Percentiles rank a stretch among this genome's conserved stretches.
These are phyloP conservation scores for Lobosporangium transversale DNA, from an alignment of 192 early-diverging fungal species.

Conservation along the genomic window DNA sequence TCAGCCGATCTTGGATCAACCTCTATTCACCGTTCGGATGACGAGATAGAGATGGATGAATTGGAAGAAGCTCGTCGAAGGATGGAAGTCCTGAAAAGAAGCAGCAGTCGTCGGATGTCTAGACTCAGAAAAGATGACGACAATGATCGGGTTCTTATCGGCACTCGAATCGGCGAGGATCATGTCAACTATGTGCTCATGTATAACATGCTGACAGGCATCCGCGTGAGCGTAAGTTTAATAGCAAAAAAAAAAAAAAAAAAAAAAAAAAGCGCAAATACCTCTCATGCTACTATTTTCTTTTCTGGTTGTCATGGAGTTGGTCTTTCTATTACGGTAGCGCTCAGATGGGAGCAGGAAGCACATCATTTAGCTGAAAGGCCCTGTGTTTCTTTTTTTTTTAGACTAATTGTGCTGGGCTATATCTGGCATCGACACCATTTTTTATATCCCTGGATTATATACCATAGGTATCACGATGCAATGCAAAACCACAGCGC, in stretches of 20 bases:
- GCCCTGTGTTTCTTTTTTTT: background rate
- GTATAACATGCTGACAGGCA: conserved; percentile 99
- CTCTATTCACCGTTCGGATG: conserved; percentile 44
- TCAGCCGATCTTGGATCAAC: conserved; percentile 53
- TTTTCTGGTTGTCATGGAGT: too few relatives aligned
- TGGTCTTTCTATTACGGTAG: too few relatives aligned
- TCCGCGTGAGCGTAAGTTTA: conserved; percentile 87
- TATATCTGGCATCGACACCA: background rate
- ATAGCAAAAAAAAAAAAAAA: too few relatives aligned
- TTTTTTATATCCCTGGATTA: background rate
- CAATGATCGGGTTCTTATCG: conserved; percentile 65
- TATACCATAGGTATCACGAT: conserved; percentile 74
- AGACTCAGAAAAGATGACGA: conserved; percentile 55
- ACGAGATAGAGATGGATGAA: conserved; percentile 60
- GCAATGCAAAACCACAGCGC: conserved; percentile 84
- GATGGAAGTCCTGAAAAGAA: conserved; percentile 50
- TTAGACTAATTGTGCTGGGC: background rate
- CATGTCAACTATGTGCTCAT: conserved; percentile 97
- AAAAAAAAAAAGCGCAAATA: background rate
- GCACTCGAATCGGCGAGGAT: conserved; percentile 91
- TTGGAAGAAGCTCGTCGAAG: conserved; percentile 49
- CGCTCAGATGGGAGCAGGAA: too few relatives aligned
- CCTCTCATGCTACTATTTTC: background rate
- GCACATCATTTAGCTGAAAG: too few relatives aligned
- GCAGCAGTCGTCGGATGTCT: conserved; percentile 54